These are phyloP conservation scores for Xylariomycetidae sp. DNA, from an alignment of 2,329 filamentous ascomycete species.

Conservation along the genomic window DNA sequence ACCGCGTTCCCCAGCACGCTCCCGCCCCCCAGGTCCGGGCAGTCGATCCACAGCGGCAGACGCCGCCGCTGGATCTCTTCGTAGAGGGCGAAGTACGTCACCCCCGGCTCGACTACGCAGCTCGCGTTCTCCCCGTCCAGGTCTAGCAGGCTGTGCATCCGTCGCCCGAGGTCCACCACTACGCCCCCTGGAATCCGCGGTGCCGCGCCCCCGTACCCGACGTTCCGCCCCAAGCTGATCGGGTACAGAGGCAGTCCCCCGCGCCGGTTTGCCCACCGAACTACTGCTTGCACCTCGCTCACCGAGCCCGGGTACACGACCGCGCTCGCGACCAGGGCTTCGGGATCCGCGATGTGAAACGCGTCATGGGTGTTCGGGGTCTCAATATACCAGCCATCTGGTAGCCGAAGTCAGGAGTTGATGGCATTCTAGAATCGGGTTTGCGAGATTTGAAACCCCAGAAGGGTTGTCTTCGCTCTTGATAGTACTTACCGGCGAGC, in stretches of 20 bases:
- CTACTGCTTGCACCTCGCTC: constrained; percentile 20
- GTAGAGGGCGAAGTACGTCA: constrained; percentile 33
- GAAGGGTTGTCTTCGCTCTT: too few relatives aligned
- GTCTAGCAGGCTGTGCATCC: constrained; percentile 35
- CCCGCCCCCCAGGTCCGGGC: constrained; percentile 35
- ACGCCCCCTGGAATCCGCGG: constrained; percentile 37
- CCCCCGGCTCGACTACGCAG: constrained; percentile 37
- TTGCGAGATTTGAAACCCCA: too few relatives aligned
- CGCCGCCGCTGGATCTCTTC: constrained; percentile 27
- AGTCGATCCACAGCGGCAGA: constrained; percentile 34
- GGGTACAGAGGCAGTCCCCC: constrained; percentile 31
- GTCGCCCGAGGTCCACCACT: constrained; percentile 33
- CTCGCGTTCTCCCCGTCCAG: constrained; percentile 32
- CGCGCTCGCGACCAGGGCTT: constrained; percentile 36
- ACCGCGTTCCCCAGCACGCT: constrained; percentile 39
- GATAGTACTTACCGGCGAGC: too few relatives aligned
- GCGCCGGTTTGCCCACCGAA: constrained; percentile 27
- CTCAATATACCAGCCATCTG: constrained; percentile 27
- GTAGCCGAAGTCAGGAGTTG: too few relatives aligned
- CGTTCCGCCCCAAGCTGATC: constrained; percentile 32
- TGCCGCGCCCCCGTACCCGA: constrained; percentile 38
- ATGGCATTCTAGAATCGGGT: too few relatives aligned
- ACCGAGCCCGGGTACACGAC: constrained; percentile 37
- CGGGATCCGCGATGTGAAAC: constrained; percentile 26
- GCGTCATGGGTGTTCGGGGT: constrained; percentile 17